phyloP scores from a whole-genome alignment of 352 stramenopile genomes.

The Pilasporangium apinafurcum region DNA sequence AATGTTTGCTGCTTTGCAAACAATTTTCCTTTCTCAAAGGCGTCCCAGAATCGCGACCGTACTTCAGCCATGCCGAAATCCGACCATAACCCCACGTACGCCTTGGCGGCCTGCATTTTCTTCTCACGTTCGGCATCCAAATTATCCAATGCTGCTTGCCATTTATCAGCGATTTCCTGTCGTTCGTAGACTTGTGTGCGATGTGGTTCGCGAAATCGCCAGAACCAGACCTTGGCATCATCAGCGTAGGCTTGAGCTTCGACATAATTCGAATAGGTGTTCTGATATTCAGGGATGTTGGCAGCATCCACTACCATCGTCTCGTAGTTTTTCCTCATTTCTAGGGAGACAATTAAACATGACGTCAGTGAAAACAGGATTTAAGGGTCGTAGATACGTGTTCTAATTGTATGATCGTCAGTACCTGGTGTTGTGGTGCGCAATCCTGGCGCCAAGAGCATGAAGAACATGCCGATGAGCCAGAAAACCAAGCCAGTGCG shows the following conservation, averaged over 20 bases:
- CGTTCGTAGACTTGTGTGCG: conserved; percentile 43
- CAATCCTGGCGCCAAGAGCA: conserved; percentile 63
- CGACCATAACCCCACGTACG: conserved; percentile 75
- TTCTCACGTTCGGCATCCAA: conserved; percentile 48
- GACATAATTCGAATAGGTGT: conserved; percentile 49
- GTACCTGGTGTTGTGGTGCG: conserved; percentile 37
- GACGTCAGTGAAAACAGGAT: too few relatives aligned
- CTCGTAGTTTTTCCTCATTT: conserved; percentile 78
- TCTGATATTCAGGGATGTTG: conserved; percentile 72
- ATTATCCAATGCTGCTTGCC: conserved; percentile 43
- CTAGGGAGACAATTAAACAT: conserved; percentile 1
- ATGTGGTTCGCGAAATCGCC: conserved; percentile 78
- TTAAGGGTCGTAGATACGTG: too few relatives aligned
- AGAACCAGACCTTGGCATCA: conserved; percentile 84
- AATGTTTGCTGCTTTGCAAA: conserved; percentile 87
- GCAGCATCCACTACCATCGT: conserved; percentile 64
- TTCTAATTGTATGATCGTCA: not conserved
- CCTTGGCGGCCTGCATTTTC: conserved; percentile 78
- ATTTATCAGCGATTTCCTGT: conserved; percentile 52
- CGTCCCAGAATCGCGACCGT: conserved; percentile 68
- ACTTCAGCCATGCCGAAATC: conserved; percentile 78
- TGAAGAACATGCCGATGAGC: conserved; percentile 79
- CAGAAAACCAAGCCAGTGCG: conserved; percentile 61
- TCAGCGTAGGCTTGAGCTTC: conserved; percentile 50
- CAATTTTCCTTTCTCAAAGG: conserved; percentile 80